phyloP scores from a whole-genome alignment of 345 rosid species.

The Streptanthus diversifolius region DNA sequence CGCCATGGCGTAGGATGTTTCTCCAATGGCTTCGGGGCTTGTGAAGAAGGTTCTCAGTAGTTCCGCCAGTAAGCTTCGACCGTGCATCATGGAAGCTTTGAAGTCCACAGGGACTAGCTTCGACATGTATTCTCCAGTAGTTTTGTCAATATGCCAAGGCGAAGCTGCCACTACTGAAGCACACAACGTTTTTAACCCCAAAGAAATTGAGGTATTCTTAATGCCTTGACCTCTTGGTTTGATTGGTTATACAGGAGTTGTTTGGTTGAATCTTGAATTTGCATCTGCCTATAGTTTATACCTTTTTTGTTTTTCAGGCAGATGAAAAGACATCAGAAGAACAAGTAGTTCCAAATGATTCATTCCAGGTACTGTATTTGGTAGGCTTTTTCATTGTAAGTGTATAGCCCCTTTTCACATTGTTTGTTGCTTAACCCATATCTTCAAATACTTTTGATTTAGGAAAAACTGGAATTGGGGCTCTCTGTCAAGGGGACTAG shows the following conservation, averaged over 20 bases:
- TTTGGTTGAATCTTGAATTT: slow-evolving; percentile 27
- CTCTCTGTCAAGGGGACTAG: slow-evolving; percentile 15
- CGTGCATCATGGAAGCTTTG: slow-evolving; percentile 51
- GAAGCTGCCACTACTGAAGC: slow-evolving; percentile 22
- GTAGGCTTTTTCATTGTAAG: neutral
- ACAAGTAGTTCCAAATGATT: slow-evolving; percentile 6
- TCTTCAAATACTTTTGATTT: slow-evolving; percentile 24
- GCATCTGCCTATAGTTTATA: too few relatives aligned
- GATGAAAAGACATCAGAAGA: slow-evolving; percentile 5
- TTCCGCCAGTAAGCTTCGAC: slow-evolving; percentile 57
- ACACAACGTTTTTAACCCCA: slow-evolving; percentile 26
- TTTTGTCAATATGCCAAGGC: slow-evolving; percentile 48
- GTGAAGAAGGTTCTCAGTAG: slow-evolving; percentile 55
- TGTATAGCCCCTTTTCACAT: neutral
- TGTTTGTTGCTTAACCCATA: slow-evolving; percentile 5
- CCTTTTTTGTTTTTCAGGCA: slow-evolving; percentile 26
- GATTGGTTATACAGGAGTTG: neutral
- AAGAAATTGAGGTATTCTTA: slow-evolving; percentile 45
- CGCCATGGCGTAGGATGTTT: slow-evolving; percentile 39
- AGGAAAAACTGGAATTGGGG: slow-evolving; percentile 18
- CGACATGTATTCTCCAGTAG: slow-evolving; percentile 56
- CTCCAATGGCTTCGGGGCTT: slow-evolving; percentile 44
- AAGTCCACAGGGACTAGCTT: slow-evolving; percentile 39
- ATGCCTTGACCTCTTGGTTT: slow-evolving; percentile 9
- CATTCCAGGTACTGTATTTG: slow-evolving; percentile 23